These are phyloP conservation scores for Betula pendula DNA, from an alignment of 306 rosid genomes.

Conservation along the genomic window DNA sequence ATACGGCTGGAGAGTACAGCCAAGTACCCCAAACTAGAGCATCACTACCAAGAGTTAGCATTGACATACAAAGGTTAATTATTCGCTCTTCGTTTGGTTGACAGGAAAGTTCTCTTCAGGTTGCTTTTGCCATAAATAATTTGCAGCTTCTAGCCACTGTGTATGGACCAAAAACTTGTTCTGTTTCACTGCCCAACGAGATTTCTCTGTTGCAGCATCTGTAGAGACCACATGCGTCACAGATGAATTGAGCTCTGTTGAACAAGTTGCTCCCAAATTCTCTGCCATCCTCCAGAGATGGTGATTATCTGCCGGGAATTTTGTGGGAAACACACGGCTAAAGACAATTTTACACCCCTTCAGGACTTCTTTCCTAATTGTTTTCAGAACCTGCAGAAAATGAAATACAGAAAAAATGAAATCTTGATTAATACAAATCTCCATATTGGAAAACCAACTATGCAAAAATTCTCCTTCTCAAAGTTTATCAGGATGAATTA, in stretches of 20 bases:
- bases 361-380: constrained; percentile 46
- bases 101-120: constrained; percentile 63
- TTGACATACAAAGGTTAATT: background rate
- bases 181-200: constrained; percentile 74
- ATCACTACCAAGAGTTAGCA: constrained; percentile 24
- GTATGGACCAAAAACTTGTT: constrained; percentile 78
- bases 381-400: constrained; percentile 57
- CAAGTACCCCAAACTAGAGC: background rate
- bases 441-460: background rate
- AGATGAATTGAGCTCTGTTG: constrained; percentile 48
- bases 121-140: constrained; percentile 73
- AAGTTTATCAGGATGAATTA: background rate
- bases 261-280: constrained; percentile 80
- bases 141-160: constrained; percentile 78
- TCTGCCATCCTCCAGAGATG: constrained; percentile 74
- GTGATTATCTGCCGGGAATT: constrained; percentile 45
- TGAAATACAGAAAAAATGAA: background rate
- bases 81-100: constrained; percentile 26
- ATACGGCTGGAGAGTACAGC: background rate
- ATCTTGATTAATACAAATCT: constrained; percentile 8
- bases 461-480: background rate
- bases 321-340: constrained; percentile 57
- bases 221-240: constrained; percentile 81
- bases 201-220: constrained; percentile 81
- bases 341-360: constrained; percentile 66